phyloP scores from a whole-genome alignment of 225 moss, liverwort and hornwort species.

The Pseudisothecium myosuroides region DNA sequence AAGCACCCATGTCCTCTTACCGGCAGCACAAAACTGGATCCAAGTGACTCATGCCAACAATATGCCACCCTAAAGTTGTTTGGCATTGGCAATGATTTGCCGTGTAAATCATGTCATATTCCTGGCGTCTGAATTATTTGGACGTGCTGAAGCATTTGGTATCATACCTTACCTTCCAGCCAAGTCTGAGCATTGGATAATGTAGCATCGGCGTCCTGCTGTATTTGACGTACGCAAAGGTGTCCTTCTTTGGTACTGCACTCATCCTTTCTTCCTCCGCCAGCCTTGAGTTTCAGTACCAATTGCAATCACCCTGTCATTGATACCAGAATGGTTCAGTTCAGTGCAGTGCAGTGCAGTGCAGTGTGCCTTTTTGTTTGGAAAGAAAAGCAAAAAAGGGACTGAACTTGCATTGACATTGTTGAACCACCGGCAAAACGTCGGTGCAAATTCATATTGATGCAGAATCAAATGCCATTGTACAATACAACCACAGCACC shows the following conservation, averaged over 20 bases:
- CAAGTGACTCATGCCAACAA: background rate
- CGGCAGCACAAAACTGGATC: background rate
- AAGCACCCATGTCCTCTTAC: no score
- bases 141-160: background rate
- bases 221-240: background rate
- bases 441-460: no score
- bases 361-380: background rate
- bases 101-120: background rate
- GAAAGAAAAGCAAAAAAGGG: background rate
- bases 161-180: background rate
- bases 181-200: background rate
- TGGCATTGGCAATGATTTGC: background rate
- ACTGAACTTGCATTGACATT: no score
- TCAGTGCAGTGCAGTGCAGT: background rate
- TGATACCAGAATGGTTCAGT: background rate
- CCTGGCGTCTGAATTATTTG: background rate
- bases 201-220: background rate
- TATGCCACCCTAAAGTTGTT: background rate
- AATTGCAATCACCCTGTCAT: background rate
- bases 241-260: slow-evolving; percentile 1
- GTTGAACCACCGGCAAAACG: background rate
- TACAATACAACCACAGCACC: background rate
- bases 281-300: background rate
- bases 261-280: background rate
- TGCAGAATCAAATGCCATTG: background rate